phyloP scores from a whole-genome alignment of 306 rosid genomes.

The Begonia fuchsioides region DNA sequence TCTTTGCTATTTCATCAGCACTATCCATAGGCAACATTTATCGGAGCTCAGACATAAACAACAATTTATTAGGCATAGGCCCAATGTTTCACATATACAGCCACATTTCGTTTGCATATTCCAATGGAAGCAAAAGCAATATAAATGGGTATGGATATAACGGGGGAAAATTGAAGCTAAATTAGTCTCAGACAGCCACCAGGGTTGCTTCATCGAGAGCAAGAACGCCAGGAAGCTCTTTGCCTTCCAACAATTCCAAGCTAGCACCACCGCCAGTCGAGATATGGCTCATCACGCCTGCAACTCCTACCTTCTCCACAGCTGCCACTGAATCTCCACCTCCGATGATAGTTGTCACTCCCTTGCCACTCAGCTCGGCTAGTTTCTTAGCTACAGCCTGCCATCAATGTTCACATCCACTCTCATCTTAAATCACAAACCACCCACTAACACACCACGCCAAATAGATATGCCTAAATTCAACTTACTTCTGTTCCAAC shows the following conservation, averaged over 20 bases:
- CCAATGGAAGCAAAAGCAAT: background rate
- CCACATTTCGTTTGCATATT: no score
- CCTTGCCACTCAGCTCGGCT: conserved; percentile 88
- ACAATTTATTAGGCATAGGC: no score
- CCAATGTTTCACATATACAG: no score
- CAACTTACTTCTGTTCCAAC: conserved; percentile 77
- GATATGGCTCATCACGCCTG: conserved; percentile 91
- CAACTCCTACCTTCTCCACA: conserved; percentile 98
- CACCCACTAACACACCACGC: no score
- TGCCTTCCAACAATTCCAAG: conserved; percentile 97
- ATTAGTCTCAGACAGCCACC: conserved; percentile 1
- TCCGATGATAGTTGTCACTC: conserved; percentile 96
- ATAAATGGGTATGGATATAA: background rate
- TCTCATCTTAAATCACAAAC: no score
- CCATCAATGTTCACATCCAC: conserved; percentile 1
- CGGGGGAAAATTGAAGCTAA: background rate
- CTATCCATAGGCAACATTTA: no score
- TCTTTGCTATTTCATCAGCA: no score
- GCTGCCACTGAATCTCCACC: conserved; percentile 99
- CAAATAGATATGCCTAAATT: no score
- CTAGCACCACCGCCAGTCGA: conserved; percentile 99
- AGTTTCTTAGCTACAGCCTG: conserved; percentile 89
- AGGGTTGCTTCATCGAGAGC: conserved; percentile 83
- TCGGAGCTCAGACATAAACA: no score
- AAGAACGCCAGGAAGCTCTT: conserved; percentile 94